Evolutionary conservation across 768 basidiomycete genomes (phyloP), one percentile per base, ranked within the genome.

Genomic region (Mrakia gelida): DNA sequence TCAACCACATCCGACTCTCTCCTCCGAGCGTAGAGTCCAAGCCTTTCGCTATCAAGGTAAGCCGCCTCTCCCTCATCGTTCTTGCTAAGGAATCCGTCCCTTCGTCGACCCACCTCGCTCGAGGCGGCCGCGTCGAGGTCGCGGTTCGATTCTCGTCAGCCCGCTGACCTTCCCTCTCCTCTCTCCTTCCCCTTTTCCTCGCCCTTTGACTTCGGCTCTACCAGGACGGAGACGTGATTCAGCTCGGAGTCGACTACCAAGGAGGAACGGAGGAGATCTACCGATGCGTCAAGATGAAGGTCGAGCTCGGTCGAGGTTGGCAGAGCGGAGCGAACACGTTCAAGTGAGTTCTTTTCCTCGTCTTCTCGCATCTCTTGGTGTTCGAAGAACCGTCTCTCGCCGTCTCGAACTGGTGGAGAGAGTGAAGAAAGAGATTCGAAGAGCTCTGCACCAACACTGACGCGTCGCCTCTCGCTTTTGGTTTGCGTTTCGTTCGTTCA

Each of bases 251-350:
- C 38, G 95, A 98, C 83, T 99, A 97, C 85, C 71, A 75, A 54
- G 96, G 96, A 9, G 96, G 96, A 0, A 90, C 92, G 10, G 95
- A 98, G 86, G 95, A 98, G 84, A 94, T 96, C 73, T 98, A 96
- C 85, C 92, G 97, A 86, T 93, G 92, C 78, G 93, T 98, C 78
- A 98, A 96, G 89, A 97, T 99, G 83, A 88, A 92, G 80, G 87
- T 98, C 72, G 96, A 99, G 85, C 84, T 98, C 26, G 90, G 90
- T 13, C 86, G 95, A 79, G 95, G 95, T 84, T 98, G 95, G 96
- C 94, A 97, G 84, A 86, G 90, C 2, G 88, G 86, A 0, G 89
- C 90, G 0, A 98, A 98, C 86, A 92, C 90, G 61, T 99, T 97
- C 93, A 99, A 98, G 89, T 89, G 81, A 80, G 88, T 85, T 13